Conservation (phyloP, 73 alveolate species). For the Blepharisma stoltei region DNA sequence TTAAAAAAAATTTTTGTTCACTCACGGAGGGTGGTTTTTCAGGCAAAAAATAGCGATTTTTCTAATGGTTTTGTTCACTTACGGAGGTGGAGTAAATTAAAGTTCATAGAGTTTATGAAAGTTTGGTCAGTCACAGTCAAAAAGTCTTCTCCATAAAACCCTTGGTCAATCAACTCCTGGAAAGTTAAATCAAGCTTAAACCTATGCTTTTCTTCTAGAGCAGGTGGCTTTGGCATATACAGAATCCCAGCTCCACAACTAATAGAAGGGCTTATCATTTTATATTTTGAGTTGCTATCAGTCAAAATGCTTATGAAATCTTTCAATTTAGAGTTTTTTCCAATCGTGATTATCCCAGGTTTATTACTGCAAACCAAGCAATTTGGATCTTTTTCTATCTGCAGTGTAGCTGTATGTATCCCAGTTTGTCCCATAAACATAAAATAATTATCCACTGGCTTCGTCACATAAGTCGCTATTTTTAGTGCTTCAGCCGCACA, state of each 20-base stretch:
- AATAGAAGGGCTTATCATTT: slow-evolving; percentile 47
- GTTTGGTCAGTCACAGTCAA: slow-evolving; percentile 17
- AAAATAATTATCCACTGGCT: slow-evolving; percentile 79
- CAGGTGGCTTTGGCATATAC: slow-evolving; percentile 53
- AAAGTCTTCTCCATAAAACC: background rate
- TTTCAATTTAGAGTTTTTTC: slow-evolving; percentile 29
- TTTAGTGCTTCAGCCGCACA: slow-evolving; percentile 97
- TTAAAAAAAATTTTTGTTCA: too few species aligned
- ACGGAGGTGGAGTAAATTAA: too few species aligned
- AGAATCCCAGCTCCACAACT: slow-evolving; percentile 29
- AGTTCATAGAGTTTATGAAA: background rate
- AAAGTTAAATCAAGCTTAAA: slow-evolving; percentile 43
- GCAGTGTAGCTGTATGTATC: slow-evolving; percentile 12
- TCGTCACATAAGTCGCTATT: slow-evolving; percentile 70
- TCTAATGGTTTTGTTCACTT: too few species aligned
- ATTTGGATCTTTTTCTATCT: background rate
- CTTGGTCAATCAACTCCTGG: slow-evolving; percentile 22
- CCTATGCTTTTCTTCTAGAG: slow-evolving; percentile 53
- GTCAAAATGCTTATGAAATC: slow-evolving; percentile 37
- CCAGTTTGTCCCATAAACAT: slow-evolving; percentile 95
- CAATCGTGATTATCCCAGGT: background rate
- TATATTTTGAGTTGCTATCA: slow-evolving; percentile 1
- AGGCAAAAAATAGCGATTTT: too few species aligned
- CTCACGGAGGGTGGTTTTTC: too few species aligned
- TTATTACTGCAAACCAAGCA: slow-evolving; percentile 31